Percentiles rank a stretch among this genome's conserved stretches.
Evolutionary conservation across 495 filamentous ascomycete species (phyloP).

Genomic region (Penicillium cinerascens): DNA sequence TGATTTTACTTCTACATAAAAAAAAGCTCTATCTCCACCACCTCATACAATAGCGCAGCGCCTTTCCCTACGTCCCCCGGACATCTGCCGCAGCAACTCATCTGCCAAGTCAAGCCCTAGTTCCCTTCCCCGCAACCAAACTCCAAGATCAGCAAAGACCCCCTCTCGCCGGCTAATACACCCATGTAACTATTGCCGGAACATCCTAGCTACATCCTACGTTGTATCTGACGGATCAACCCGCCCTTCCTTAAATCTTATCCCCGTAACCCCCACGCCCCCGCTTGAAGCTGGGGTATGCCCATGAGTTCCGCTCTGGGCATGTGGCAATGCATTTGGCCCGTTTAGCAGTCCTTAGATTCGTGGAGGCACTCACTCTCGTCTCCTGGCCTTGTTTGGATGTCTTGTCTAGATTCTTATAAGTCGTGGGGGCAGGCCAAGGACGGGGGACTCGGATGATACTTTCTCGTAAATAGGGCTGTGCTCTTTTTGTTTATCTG

Average conservation of each 20-base stretch:
- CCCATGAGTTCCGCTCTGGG: constrained; percentile 2
- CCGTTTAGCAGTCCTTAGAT: constrained; percentile 7
- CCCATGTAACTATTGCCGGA: neutral
- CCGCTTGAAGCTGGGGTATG: constrained; percentile 10
- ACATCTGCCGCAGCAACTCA: neutral
- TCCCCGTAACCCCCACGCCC: constrained; percentile 8
- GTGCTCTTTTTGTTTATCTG: constrained; percentile 3
- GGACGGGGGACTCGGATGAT: constrained; percentile 4
- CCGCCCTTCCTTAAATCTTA: constrained; percentile 5
- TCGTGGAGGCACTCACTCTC: constrained; percentile 21
- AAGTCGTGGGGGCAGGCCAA: constrained; percentile 10
- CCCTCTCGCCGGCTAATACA: constrained; percentile 1
- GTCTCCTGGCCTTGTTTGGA: constrained; percentile 9
- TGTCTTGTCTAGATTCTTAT: neutral
- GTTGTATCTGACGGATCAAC: constrained; percentile 6
- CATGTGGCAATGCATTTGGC: constrained; percentile 1
- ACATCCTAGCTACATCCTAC: neutral
- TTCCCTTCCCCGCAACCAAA: constrained; percentile 7
- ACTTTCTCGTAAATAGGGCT: constrained; percentile 4
- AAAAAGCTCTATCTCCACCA: neutral
- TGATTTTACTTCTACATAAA: neutral
- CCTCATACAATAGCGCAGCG: neutral
- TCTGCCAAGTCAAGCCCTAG: constrained; percentile 1
- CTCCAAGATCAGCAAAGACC: constrained; percentile 7
- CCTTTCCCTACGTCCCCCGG: neutral